These are phyloP conservation scores for Arachis hypogaea DNA, from an alignment of 306 rosid species.

Conservation along the genomic window DNA sequence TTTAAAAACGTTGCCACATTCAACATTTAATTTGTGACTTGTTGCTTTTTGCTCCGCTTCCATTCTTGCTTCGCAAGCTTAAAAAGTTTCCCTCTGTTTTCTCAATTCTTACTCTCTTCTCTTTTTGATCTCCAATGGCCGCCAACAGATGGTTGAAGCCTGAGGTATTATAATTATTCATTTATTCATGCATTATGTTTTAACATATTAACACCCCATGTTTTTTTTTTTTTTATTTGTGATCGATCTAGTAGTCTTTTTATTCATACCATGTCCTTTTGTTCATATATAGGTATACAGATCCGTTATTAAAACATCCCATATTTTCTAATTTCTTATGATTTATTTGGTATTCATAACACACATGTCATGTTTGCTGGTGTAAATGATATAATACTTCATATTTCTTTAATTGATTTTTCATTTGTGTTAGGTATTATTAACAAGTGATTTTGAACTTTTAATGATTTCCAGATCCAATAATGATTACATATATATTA, in stretches of 20 bases:
- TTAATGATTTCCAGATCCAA: too few species aligned
- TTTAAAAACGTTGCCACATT: constrained; percentile 9
- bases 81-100: too few species aligned
- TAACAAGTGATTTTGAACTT: not conserved
- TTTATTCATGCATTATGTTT: not conserved
- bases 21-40: not conserved
- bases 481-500: too few species aligned
- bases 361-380: not conserved
- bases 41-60: constrained; percentile 29
- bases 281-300: too few species aligned
- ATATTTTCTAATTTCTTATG: not conserved
- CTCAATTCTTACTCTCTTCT: not conserved
- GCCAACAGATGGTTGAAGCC: constrained; percentile 80
- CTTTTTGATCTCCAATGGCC: constrained; percentile 35
- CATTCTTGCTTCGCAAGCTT: constrained; percentile 17
- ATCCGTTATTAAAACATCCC: too few species aligned
- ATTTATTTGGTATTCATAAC: not conserved
- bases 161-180: constrained; percentile 54
- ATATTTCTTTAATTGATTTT: not conserved
- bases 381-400: not conserved
- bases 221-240: too few species aligned
- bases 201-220: not conserved
- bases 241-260: too few species aligned
- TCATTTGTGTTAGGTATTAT: not conserved
- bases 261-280: too few species aligned